Evolutionary conservation across 306 rosid species (phyloP), one percentile per base, ranked within the genome.

Genomic region (Sicyos baderoa): DNA sequence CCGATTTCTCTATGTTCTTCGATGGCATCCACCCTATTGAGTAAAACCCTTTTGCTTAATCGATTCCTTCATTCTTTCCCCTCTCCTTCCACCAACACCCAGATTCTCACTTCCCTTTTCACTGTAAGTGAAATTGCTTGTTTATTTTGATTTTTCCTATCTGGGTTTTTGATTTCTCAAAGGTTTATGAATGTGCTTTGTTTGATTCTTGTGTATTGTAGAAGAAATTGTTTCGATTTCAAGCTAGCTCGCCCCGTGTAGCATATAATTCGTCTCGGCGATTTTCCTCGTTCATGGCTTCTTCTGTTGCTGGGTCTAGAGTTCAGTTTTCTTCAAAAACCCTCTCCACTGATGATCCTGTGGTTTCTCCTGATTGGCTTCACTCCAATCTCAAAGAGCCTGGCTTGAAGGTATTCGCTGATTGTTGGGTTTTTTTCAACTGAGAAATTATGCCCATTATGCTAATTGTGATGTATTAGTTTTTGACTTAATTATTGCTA

Each of bases 341-440:
- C n/a, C 74, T 78, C 18, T 64, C 90, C 42, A 69, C 84, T 15
- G 80, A 70, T 66, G 97, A 94, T 71, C 91, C 96, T n/a, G 91
- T 88, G 80, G 96, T 94, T 72, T 86, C 99, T 53, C 91, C 81
- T 15, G 95, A 86, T 59, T 94, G 99, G 99, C 96, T 94, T 50
- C 86, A 85, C 76, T 81, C 85, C 64, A 84, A 94, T 78, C 84
- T 94, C 68, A 90, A 84, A 86, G 83, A 84, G 72, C 89, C 90
- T 58, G 85, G 85, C 69, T 67, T 94, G 79, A 94, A 90, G 96
- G 99, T 92, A 78, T 72, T 51, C 15, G n/a, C 25, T 59, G 17
- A 10, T 54, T 54, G 37, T 37, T 71, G 54, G 56, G 44, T 40
- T 45, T 45, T 3, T 0, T 45, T 48, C 64, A 72, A 22, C 49